phyloP scores from a whole-genome alignment of 2,329 filamentous ascomycete genomes.

The Fusarium nodosum region DNA sequence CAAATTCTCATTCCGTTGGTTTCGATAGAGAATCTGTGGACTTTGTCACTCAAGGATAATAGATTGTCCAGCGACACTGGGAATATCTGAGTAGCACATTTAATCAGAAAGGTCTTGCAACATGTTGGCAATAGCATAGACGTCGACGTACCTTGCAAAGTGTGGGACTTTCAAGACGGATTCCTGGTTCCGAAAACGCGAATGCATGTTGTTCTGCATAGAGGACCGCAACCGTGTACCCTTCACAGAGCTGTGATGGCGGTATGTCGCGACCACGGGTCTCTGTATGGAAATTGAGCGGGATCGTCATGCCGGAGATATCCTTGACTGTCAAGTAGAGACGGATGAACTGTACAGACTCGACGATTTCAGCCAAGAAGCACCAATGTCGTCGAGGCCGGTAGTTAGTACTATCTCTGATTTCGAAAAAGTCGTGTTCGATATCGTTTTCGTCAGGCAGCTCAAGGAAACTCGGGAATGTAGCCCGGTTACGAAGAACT shows the following conservation, averaged over 20 bases:
- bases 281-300: not conserved
- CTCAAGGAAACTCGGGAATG: not conserved
- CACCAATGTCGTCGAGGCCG: not conserved
- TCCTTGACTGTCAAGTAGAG: not conserved
- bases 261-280: not conserved
- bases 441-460: accelerated
- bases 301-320: not conserved
- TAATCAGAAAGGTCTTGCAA: not conserved
- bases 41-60: not conserved
- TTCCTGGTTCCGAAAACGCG: not conserved
- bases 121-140: accelerated
- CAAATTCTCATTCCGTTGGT: not conserved
- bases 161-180: not conserved
- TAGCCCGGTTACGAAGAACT: not conserved
- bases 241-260: not conserved
- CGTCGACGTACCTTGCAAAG: not conserved
- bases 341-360: not conserved
- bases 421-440: not conserved
- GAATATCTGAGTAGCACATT: not conserved
- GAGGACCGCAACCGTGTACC: conserved; percentile 1
- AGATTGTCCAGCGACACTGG: not conserved
- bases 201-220: conserved; percentile 2
- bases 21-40: not conserved
- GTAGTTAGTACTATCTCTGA: not conserved
- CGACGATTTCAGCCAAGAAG: not conserved